Base-by-base conservation (phyloP, 176 grass and related monocot species). In the Raddia guianensis region DNA sequence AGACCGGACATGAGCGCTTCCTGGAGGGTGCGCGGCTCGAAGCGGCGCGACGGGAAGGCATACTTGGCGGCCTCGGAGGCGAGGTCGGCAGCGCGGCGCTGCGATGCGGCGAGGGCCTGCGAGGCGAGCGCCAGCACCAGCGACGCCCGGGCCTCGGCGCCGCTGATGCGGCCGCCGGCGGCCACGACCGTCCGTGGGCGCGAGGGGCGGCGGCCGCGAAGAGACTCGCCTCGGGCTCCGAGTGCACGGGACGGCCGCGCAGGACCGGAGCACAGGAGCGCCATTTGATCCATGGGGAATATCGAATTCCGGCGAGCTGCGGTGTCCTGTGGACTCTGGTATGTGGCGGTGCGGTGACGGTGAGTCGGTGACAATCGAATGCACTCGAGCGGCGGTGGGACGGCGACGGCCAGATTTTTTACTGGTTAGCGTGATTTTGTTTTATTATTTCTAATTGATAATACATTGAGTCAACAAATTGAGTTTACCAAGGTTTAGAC, bases 1-100 rank as follows among this genome's bases (percentile, higher is more conserved):
- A 32, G 54, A 94, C 95, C 92, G 8, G 95, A 94, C 95, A 98
- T 94, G 68, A 98, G 74, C 59, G 90, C 90, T 66, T 98, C 95
- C 83, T 98, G 92, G 4, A 98, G 76, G 81, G 77, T 92, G 64
- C 75, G 78, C 50, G 87, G 77, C 75, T 98, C 87, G 62, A 80
- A 89, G 66, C 83, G 91, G 43, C 90, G 56, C 0, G 80, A 79
- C 12, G 95, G 95, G 70, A 92, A 83, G 52, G 83, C 86, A 84
- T 98, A 93, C 78, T 93, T 98, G 66, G 72, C 71, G 51, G 86
- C 83, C 71, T 98, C 92, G 20, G 58, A 50, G 63, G 76, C 88
- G 73, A 98, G 88, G 53, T 92, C 92, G 55, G 62, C 56, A 55
- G 59, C 78, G 85, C 90, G 57, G 77, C 91, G 86, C 76, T 90